Evolutionary conservation across 2,329 filamentous ascomycete genomes (phyloP).

Genomic region (Alternaria tenuissima): DNA sequence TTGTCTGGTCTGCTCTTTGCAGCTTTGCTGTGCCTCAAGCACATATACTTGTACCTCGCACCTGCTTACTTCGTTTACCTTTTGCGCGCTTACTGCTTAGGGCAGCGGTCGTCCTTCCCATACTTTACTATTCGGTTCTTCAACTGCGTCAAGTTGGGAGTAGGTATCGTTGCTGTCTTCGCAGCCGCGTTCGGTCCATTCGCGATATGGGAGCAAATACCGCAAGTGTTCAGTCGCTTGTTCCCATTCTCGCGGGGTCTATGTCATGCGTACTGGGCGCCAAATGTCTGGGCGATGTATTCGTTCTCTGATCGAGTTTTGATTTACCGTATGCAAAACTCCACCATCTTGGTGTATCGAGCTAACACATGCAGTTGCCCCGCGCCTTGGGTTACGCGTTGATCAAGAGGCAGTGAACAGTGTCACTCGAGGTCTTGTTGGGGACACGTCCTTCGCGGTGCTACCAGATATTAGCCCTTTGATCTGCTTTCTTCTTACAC

Average conservation of each 20-base stretch:
- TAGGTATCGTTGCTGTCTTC: constrained; percentile 75
- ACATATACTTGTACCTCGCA: constrained; percentile 96
- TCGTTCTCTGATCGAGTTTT: constrained; percentile 86
- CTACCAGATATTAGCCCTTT: constrained; percentile 84
- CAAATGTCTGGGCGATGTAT: constrained; percentile 96
- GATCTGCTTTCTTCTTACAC: constrained; percentile 81
- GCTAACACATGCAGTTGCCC: constrained; percentile 69
- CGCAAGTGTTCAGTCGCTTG: constrained; percentile 81
- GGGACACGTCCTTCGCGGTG: constrained; percentile 92
- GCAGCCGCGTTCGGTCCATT: constrained; percentile 90
- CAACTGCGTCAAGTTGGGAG: constrained; percentile 85
- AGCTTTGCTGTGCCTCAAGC: constrained; percentile 88
- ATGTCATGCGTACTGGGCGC: constrained; percentile 98
- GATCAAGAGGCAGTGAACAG: constrained; percentile 80
- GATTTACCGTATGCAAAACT: constrained; percentile 72
- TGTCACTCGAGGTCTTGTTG: constrained; percentile 90
- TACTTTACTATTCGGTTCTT: constrained; percentile 70
- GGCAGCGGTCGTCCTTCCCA: constrained; percentile 76
- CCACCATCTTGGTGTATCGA: not conserved
- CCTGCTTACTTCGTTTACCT: constrained; percentile 96
- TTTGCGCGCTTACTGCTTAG: constrained; percentile 87
- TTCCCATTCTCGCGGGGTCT: constrained; percentile 95
- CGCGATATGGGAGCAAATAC: constrained; percentile 78
- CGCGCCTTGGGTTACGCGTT: constrained; percentile 77
- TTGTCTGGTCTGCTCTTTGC: constrained; percentile 85